Evolutionary conservation across 2,329 filamentous ascomycete species (phyloP), one percentile per base, ranked within the genome.

Genomic region (Cordyceps fumosorosea): DNA sequence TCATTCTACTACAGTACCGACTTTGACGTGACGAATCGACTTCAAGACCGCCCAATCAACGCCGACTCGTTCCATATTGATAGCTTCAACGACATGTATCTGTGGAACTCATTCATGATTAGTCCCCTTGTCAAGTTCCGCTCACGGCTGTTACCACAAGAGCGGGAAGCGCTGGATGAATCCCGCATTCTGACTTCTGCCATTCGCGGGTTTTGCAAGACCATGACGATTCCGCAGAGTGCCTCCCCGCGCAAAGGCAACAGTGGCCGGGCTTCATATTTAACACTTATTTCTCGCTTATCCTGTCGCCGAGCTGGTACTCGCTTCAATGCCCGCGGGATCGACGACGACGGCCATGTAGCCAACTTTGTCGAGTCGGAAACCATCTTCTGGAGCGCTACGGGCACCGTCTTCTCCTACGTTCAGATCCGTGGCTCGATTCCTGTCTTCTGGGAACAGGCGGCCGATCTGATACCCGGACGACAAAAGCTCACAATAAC

Each of bases 51-150:
- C 68, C 86, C 88, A 16, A 85, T 89, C 62, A 91, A 93, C 71
- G 85, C 85, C 22, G 83, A 87, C 51, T 87, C 89, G 0, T 93
- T 98, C 65, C 90, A 96, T 65, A 91, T 97, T 64, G 92, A 96
- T 72, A 95, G 91, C 70, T 87, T 98, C 65, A 92, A 99, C 73
- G 89, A 92, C 69, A 89, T 90, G 1, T 97, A 96, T 72, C 77
- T 99, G 20, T 99, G 95, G 95, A 99, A 99, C 72, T 96, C 91
- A 3, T 97, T 96, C 76, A 97, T 99, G 92, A 96, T 99, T 69
- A 88, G 89, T 66, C 93, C 95, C 5, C 81, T 99, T 60, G 88
- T 97, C 34, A 85, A 92, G 72, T 98, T 99, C 73, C 87, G 95
- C 50, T 92, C 89, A 34, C 85, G 90, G 20, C 81, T 99, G 53